Conservation (phyloP, 441 rosid genomes). For the Corymbia calophylla region DNA sequence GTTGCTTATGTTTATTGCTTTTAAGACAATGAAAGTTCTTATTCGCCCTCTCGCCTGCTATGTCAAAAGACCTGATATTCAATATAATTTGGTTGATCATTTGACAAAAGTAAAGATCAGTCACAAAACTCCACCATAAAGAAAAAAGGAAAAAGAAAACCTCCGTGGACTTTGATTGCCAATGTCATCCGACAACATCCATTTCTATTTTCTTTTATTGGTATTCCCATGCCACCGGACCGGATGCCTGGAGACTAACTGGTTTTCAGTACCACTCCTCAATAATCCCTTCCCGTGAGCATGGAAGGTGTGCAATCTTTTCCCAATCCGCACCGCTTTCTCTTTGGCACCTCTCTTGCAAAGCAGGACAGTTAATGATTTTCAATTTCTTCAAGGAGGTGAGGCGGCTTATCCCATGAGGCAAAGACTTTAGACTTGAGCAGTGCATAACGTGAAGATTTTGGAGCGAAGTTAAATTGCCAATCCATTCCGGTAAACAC, state of each 20-base stretch:
- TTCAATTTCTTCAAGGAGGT: background rate
- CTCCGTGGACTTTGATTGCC: background rate
- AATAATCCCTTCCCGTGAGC: too few relatives aligned
- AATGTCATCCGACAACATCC: too few relatives aligned
- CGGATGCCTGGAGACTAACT: too few relatives aligned
- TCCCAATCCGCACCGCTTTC: rapidly evolving
- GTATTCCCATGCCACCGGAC: background rate
- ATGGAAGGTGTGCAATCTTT: background rate
- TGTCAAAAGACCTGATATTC: background rate
- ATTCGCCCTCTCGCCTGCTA: background rate
- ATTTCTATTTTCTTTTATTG: too few relatives aligned
- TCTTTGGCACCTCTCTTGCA: background rate
- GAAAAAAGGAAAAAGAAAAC: too few relatives aligned
- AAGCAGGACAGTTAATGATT: rapidly evolving
- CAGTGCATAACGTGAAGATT: too few relatives aligned
- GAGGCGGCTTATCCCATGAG: background rate
- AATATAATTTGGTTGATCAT: background rate
- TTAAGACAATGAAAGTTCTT: too few relatives aligned
- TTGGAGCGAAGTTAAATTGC: rapidly evolving
- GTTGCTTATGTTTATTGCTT: too few relatives aligned
- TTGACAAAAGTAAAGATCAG: background rate
- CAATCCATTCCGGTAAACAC: too few relatives aligned
- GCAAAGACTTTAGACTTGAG: rapidly evolving
- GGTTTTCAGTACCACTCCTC: rapidly evolving
- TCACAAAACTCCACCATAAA: background rate